Conservation (phyloP, 2,329 filamentous ascomycete genomes). For the Cladophialophora yegresii region DNA sequence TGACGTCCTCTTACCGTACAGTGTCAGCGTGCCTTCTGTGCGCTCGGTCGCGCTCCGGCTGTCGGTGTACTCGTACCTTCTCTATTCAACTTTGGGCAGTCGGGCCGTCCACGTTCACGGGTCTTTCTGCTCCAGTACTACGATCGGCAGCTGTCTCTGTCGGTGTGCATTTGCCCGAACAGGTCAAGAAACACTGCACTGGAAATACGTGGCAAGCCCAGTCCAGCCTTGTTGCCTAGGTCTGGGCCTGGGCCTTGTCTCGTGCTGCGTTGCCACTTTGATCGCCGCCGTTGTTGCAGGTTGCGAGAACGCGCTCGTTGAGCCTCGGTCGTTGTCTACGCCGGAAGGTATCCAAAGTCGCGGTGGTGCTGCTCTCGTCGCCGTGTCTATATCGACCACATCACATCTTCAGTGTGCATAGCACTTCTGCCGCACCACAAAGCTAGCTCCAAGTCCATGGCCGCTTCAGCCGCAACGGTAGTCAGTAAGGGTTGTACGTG, state of each 20-base stretch:
- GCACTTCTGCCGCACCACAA: background rate
- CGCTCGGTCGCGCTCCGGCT: background rate
- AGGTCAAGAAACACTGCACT: conserved; percentile 22
- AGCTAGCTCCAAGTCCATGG: background rate
- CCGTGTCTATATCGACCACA: background rate
- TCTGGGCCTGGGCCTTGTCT: background rate
- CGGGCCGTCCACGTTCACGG: background rate
- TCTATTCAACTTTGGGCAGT: background rate
- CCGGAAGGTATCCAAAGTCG: background rate
- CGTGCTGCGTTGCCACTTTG: background rate
- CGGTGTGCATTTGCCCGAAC: conserved; percentile 13
- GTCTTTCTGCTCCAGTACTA: background rate
- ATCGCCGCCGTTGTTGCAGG: background rate
- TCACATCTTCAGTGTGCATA: background rate
- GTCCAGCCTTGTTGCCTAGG: background rate
- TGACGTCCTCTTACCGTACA: background rate
- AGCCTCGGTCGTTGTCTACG: background rate
- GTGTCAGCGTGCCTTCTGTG: background rate
- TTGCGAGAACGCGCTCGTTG: background rate
- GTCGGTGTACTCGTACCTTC: background rate
- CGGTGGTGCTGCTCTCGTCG: background rate
- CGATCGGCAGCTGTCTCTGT: background rate
- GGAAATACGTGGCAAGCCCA: background rate
- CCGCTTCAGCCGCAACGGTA: background rate
- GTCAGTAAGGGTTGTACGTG: background rate